Conservation (phyloP, 2,329 filamentous ascomycete genomes). For the Aspergillus proliferans region DNA sequence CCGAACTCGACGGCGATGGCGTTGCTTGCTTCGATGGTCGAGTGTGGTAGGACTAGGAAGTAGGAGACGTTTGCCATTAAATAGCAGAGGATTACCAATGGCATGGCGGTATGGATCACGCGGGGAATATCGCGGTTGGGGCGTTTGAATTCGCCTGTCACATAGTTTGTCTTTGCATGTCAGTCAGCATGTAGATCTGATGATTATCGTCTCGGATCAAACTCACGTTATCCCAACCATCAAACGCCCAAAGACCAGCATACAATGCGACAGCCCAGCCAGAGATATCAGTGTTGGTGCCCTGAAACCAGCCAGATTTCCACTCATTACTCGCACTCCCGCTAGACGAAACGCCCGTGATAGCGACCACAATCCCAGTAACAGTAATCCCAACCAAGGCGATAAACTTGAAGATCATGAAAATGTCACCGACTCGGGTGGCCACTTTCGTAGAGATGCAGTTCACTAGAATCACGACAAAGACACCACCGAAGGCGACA, state of each 20-base stretch:
- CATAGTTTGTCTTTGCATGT: slow-evolving; percentile 74
- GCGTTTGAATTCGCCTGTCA: slow-evolving; percentile 93
- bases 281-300: slow-evolving; percentile 71
- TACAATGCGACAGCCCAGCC: slow-evolving; percentile 93
- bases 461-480: slow-evolving; percentile 76
- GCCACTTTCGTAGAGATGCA: slow-evolving; percentile 85
- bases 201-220: not conserved
- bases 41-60: slow-evolving; percentile 81
- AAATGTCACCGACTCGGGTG: slow-evolving; percentile 78
- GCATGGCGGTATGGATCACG: slow-evolving; percentile 95
- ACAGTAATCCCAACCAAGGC: slow-evolving; percentile 81
- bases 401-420: slow-evolving; percentile 97
- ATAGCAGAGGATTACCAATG: slow-evolving; percentile 84
- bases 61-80: slow-evolving; percentile 88
- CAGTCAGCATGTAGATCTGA: slow-evolving; percentile 6
- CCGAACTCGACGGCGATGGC: slow-evolving; percentile 96
- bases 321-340: slow-evolving; percentile 74
- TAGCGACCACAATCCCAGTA: slow-evolving; percentile 80
- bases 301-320: slow-evolving; percentile 87
- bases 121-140: slow-evolving; percentile 82
- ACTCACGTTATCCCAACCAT: slow-evolving; percentile 96
- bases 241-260: slow-evolving; percentile 93
- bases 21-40: slow-evolving; percentile 77
- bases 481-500: slow-evolving; percentile 70
- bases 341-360: slow-evolving; percentile 73